These are phyloP conservation scores for Helicocarpus griseus DNA, from an alignment of 2,329 filamentous ascomycete species.

Conservation along the genomic window DNA sequence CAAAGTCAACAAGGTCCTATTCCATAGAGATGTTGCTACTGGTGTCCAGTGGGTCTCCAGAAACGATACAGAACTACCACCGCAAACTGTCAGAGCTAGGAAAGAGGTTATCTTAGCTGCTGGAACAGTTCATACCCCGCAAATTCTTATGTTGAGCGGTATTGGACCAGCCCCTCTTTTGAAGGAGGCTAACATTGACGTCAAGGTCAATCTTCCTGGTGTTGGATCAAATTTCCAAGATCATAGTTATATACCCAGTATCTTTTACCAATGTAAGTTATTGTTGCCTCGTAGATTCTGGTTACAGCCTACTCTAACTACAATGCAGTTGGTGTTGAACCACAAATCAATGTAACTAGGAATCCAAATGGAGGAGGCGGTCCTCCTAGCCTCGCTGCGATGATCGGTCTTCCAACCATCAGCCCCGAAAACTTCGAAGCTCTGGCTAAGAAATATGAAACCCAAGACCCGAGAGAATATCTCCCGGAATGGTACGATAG, in stretches of 20 bases:
- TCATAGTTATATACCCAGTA: constrained; percentile 11
- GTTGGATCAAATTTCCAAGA: constrained; percentile 32
- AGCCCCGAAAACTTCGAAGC: background rate
- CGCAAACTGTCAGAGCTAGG: background rate
- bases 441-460: background rate
- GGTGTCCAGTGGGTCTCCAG: background rate
- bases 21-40: background rate
- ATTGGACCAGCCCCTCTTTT: constrained; percentile 33
- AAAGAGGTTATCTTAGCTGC: constrained; percentile 33
- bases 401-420: constrained; percentile 1
- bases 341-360: background rate
- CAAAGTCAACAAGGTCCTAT: constrained; percentile 1
- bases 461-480: constrained; percentile 1
- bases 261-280: constrained; percentile 6
- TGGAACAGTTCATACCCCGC: constrained; percentile 30
- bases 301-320: background rate
- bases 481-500: background rate
- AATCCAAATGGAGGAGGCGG: background rate
- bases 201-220: constrained; percentile 36
- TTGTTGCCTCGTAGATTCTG: background rate
- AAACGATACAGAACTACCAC: background rate
- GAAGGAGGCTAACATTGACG: constrained; percentile 26
- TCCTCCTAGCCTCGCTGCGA: background rate
- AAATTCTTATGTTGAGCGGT: constrained; percentile 41
- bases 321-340: background rate